phyloP scores from a whole-genome alignment of 192 early-diverging fungal genomes.

The Mortierella antarctica region DNA sequence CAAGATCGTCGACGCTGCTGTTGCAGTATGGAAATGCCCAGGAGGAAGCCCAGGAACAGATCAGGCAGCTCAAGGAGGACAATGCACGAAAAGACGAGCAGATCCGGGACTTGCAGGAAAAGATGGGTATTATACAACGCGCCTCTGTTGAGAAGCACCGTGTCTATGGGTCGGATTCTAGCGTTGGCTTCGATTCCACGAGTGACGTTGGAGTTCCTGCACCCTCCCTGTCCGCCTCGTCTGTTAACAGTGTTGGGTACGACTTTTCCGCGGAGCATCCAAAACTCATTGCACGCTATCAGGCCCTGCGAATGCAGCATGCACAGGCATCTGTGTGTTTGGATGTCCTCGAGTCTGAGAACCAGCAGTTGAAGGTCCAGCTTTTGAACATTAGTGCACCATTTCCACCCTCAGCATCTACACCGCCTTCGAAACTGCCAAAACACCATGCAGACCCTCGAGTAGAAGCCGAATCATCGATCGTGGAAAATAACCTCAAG shows the following conservation, averaged over 20 bases:
- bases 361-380: conserved; percentile 25
- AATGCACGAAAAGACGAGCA: conserved; percentile 31
- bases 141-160: no score
- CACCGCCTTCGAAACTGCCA: background rate
- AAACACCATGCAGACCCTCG: no score
- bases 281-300: conserved; percentile 23
- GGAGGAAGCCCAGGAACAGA: conserved; percentile 3
- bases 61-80: conserved; percentile 33
- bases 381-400: conserved; percentile 1
- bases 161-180: no score
- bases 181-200: background rate
- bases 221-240: background rate
- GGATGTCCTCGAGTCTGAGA: conserved; percentile 20
- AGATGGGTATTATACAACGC: background rate
- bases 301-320: conserved; percentile 21
- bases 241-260: conserved; percentile 40
- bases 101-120: conserved; percentile 7
- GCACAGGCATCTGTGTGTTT: conserved; percentile 37
- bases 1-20: conserved; percentile 5
- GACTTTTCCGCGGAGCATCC: conserved; percentile 29
- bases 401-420: background rate
- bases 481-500: no score
- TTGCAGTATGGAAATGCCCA: background rate
- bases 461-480: no score
- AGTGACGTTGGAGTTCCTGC: background rate